Conservation (phyloP, 73 alveolate species). For the Effrenium voratum region DNA sequence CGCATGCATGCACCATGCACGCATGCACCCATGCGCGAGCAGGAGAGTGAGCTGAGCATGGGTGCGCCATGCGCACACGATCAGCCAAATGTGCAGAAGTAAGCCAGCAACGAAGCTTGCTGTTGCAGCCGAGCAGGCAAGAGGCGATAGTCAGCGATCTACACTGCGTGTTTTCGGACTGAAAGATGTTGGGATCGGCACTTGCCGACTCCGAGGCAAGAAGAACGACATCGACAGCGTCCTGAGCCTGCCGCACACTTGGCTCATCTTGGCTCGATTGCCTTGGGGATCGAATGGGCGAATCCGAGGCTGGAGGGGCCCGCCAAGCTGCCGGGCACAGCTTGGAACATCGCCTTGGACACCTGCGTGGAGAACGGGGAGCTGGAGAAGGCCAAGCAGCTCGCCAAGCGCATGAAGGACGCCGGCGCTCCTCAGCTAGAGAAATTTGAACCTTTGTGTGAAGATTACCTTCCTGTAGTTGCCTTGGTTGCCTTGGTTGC, state of each 20-base stretch:
- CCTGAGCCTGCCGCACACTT: slow-evolving; percentile 42
- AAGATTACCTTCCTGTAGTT: neutral
- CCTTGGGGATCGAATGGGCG: no score
- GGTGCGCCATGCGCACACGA: no score
- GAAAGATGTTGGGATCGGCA: no score
- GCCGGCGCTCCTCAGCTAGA: slow-evolving; percentile 45
- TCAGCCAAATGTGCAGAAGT: no score
- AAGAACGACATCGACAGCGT: slow-evolving; percentile 57
- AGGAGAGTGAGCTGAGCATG: no score
- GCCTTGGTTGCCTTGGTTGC: neutral
- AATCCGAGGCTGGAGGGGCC: slow-evolving; percentile 74
- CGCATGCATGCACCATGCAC: no score
- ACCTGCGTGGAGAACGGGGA: slow-evolving; percentile 87
- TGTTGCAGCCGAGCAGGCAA: no score
- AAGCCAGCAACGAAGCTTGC: no score
- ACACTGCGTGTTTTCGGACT: no score
- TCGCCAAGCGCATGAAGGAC: slow-evolving; percentile 86
- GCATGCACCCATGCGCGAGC: no score
- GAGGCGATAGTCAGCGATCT: no score
- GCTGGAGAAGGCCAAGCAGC: slow-evolving; percentile 85
- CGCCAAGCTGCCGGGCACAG: slow-evolving; percentile 72
- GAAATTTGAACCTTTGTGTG: neutral
- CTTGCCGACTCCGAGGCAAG: no score
- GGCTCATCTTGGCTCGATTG: neutral
- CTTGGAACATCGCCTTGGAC: slow-evolving; percentile 92